Evolutionary conservation across 176 grass and related monocot species (phyloP).

Genomic region (Phoenix roebelenii): DNA sequence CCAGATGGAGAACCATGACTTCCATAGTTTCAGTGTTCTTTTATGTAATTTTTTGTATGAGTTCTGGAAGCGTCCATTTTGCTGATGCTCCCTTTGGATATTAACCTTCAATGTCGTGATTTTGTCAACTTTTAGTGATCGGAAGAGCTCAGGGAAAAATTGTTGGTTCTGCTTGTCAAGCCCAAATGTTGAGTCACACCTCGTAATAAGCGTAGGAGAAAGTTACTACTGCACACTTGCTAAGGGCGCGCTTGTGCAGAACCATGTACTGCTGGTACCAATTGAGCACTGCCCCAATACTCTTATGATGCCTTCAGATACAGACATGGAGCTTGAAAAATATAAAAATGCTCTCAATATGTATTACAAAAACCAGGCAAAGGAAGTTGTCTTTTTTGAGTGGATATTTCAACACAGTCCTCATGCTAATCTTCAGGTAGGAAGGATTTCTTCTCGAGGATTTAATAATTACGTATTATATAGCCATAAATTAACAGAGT

Average conservation of each 20-base stretch:
- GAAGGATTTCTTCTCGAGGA: neutral
- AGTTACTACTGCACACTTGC: constrained; percentile 87
- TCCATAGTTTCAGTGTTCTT: too few species aligned
- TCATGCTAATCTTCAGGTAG: constrained; percentile 95
- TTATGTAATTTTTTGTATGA: too few species aligned
- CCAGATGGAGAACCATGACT: too few species aligned
- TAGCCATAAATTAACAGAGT: too few species aligned
- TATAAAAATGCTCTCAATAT: constrained; percentile 56
- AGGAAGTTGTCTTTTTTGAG: constrained; percentile 60
- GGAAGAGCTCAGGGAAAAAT: constrained; percentile 40
- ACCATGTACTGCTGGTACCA: constrained; percentile 72
- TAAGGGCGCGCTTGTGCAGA: constrained; percentile 77
- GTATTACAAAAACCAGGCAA: constrained; percentile 70
- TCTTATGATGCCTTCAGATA: constrained; percentile 50
- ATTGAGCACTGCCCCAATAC: constrained; percentile 69
- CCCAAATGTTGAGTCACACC: constrained; percentile 77
- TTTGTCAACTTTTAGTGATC: constrained; percentile 7
- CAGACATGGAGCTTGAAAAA: constrained; percentile 60
- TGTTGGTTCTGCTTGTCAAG: constrained; percentile 99
- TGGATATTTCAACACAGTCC: constrained; percentile 56
- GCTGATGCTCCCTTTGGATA: too few species aligned
- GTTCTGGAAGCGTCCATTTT: too few species aligned
- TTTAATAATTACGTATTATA: too few species aligned
- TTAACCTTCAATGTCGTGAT: too few species aligned
- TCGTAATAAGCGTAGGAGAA: constrained; percentile 72